phyloP scores from a whole-genome alignment of 306 rosid species.

The Pterocarpus macrocarpus region DNA sequence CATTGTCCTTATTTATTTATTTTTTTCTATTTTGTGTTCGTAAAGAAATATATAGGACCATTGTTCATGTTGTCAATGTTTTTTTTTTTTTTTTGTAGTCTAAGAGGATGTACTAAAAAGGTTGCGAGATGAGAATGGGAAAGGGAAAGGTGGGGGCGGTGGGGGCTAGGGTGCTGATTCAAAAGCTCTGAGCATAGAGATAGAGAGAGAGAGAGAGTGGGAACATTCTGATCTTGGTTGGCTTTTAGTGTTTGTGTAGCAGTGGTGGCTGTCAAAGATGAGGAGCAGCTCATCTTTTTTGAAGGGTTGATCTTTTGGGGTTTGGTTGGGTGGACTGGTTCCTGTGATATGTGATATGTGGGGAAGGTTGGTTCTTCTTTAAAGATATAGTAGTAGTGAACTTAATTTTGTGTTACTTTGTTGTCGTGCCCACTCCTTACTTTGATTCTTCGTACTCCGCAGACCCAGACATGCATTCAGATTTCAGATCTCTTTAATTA shows the following conservation, averaged over 20 bases:
- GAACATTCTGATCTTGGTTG: constrained; percentile 81
- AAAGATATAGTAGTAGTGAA: too few species aligned
- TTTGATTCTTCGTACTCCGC: constrained; percentile 45
- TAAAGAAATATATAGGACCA: neutral
- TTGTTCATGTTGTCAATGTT: constrained; percentile 23
- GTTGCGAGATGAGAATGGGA: neutral
- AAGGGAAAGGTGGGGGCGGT: constrained; percentile 47
- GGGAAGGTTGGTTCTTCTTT: too few species aligned
- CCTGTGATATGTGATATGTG: constrained; percentile 32
- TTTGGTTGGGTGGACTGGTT: constrained; percentile 50
- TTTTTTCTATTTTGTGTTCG: neutral
- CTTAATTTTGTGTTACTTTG: neutral
- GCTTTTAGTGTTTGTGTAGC: constrained; percentile 70
- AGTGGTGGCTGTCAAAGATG: constrained; percentile 82
- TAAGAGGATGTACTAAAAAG: constrained; percentile 1
- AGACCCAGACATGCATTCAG: neutral
- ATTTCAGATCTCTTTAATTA: neutral
- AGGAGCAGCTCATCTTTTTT: constrained; percentile 74
- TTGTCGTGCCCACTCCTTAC: constrained; percentile 43
- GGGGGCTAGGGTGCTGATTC: constrained; percentile 82
- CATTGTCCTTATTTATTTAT: neutral
- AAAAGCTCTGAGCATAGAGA: constrained; percentile 50
- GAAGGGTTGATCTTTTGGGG: constrained; percentile 44
- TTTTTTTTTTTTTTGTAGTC: constrained; percentile 11
- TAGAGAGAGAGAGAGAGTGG: constrained; percentile 54